phyloP scores from a whole-genome alignment of 2,329 filamentous ascomycete genomes.

The Diaporthe nobilis region DNA sequence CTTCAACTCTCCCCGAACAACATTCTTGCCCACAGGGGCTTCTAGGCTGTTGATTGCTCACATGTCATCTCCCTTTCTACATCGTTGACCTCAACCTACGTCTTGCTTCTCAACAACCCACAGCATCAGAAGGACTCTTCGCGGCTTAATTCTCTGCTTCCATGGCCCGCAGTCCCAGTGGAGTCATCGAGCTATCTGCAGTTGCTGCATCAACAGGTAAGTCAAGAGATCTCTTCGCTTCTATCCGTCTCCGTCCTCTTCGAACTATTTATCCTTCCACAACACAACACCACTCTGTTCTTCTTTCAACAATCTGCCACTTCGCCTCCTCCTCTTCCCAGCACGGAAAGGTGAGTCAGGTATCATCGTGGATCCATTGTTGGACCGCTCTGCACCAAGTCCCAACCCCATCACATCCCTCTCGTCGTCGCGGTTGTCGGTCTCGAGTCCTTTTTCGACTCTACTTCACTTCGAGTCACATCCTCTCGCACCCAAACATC shows the following conservation, averaged over 20 bases:
- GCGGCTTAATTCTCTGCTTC: too few relatives aligned
- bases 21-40: too few relatives aligned
- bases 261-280: neutral
- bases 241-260: neutral
- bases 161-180: accelerated
- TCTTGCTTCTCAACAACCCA: neutral
- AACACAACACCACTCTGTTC: neutral
- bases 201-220: neutral
- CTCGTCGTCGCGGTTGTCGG: neutral
- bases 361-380: neutral
- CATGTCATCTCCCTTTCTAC: accelerated
- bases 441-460: neutral
- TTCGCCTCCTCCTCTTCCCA: neutral
- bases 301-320: neutral
- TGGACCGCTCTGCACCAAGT: neutral
- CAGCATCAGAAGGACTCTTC: neutral
- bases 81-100: neutral
- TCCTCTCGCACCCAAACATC: neutral
- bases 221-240: too few relatives aligned
- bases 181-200: neutral
- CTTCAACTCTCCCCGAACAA: neutral
- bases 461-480: too few relatives aligned
- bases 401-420: neutral
- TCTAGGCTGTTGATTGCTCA: neutral
- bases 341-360: neutral